Evolutionary conservation across 202 grass and related monocot species (phyloP), one percentile per base, ranked within the genome.

Genomic region (Zoysia matrella): DNA sequence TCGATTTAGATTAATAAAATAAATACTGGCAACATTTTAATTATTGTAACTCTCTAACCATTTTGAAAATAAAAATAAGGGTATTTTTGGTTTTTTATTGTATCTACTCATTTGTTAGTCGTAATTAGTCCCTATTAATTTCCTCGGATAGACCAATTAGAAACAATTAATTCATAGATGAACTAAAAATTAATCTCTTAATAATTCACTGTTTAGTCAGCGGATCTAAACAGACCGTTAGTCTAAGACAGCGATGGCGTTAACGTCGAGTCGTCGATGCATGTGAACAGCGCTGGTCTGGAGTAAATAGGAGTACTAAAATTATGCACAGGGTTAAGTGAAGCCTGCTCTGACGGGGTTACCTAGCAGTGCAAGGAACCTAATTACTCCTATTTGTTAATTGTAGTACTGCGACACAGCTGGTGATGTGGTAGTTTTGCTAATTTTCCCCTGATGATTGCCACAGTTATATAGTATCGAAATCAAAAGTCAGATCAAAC

Each of bases 311-410:
- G 22, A 22, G 22, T 22, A 22, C 22, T 22, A 58, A 69, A 53
- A 62, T 45, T 16, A 50, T 40, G 39, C 69, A 6, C 8, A 22
- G 7, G n/a, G 44, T 52, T 85, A 30, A 66, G 65, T 85, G 50
- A 4, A 55, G 13, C 53, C 53, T 45, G 15, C 80, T 77, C 67
- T 81, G 82, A 85, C 77, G 63, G 50, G 70, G 48, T 39, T 88
- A 71, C 51, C 3, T 16, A 51, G 6, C 41, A 12, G 4, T 4
- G 13, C 4, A 15, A 15, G 52, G 53, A 15, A 13, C 53, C 13
- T 13, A 8, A 8, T 3, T 22, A 22, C 2, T 9, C 2, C 50
- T 2, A 12, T 11, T 12, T 55, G 1, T 12, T 55, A 15, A 55
- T 55, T 60, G 22, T 22, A 22, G 22, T 22, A 22, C 22, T 22